Conservation (phyloP, 768 basidiomycete genomes). For the Epithele typhae region DNA sequence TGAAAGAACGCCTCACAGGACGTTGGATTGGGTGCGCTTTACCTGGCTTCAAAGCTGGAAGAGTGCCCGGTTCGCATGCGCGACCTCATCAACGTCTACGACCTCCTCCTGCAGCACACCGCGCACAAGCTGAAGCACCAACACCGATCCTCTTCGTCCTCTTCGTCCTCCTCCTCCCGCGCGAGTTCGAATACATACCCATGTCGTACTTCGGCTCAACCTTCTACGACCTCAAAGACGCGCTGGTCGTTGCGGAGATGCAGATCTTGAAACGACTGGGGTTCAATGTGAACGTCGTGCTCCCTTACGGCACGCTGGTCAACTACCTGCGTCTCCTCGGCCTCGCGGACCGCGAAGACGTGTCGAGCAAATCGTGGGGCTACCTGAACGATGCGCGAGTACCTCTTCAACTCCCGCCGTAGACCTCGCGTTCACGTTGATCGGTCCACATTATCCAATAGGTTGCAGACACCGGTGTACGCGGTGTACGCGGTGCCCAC, state of each 20-base stretch:
- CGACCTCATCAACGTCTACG: conserved; percentile 92
- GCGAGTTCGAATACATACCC: conserved; percentile 60
- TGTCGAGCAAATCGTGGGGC: conserved; percentile 83
- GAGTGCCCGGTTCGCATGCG: conserved; percentile 90
- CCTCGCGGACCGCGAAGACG: conserved; percentile 66
- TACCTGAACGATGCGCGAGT: conserved; percentile 94
- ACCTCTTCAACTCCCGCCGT: neutral
- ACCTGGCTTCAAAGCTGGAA: conserved; percentile 76
- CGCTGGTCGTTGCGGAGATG: conserved; percentile 93
- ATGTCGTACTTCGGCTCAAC: conserved; percentile 88
- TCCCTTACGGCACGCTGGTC: conserved; percentile 91
- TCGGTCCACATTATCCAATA: conserved; percentile 28
- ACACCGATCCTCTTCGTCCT: conserved; percentile 25
- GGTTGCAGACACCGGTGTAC: conserved; percentile 91
- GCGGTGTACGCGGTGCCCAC: conserved; percentile 85
- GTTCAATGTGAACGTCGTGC: conserved; percentile 89
- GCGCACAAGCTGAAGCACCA: conserved; percentile 38
- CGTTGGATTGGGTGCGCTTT: conserved; percentile 32
- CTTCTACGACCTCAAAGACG: conserved; percentile 94
- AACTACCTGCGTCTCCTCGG: conserved; percentile 92
- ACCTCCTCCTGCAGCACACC: conserved; percentile 78
- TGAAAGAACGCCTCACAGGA: conserved; percentile 51
- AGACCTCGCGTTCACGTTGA: conserved; percentile 13
- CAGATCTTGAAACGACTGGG: conserved; percentile 94
- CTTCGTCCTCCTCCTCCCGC: conserved; percentile 21